Evolutionary conservation across 169 alveolate species (phyloP).

Genomic region (Neospora caninum): DNA sequence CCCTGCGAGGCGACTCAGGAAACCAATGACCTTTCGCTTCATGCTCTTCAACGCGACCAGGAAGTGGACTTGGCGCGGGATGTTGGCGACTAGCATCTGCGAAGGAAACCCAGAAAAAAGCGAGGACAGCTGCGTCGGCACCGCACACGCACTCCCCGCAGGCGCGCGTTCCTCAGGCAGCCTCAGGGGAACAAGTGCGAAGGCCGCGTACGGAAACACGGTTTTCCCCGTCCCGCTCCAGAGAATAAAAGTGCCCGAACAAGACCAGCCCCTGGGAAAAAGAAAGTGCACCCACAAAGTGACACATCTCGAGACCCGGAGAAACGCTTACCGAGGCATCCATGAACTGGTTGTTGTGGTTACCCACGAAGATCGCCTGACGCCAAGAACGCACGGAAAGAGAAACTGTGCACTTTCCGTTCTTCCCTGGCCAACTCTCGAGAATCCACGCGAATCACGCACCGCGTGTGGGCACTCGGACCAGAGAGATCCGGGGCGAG

Average conservation of each 20-base stretch:
- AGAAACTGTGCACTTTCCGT: too few species aligned
- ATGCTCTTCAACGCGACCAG: conserved; percentile 81
- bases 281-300: not conserved
- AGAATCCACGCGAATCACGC: too few species aligned
- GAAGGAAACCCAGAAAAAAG: not conserved
- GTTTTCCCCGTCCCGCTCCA: not conserved
- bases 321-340: conserved; percentile 83
- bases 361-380: conserved; percentile 86
- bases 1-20: conserved; percentile 86
- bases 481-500: too few species aligned
- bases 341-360: conserved; percentile 91
- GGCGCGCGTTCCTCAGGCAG: too few species aligned
- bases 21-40: conserved; percentile 81
- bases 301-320: not conserved
- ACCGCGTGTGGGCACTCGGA: too few species aligned
- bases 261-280: not conserved
- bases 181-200: too few species aligned
- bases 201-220: too few species aligned
- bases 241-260: not conserved
- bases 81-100: conserved; percentile 83
- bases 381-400: not conserved
- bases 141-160: too few species aligned
- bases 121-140: too few species aligned
- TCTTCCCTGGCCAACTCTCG: too few species aligned
- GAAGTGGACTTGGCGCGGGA: conserved; percentile 90